Conservation (phyloP, 78 protist genomes). For the Goniomonas avonlea region DNA sequence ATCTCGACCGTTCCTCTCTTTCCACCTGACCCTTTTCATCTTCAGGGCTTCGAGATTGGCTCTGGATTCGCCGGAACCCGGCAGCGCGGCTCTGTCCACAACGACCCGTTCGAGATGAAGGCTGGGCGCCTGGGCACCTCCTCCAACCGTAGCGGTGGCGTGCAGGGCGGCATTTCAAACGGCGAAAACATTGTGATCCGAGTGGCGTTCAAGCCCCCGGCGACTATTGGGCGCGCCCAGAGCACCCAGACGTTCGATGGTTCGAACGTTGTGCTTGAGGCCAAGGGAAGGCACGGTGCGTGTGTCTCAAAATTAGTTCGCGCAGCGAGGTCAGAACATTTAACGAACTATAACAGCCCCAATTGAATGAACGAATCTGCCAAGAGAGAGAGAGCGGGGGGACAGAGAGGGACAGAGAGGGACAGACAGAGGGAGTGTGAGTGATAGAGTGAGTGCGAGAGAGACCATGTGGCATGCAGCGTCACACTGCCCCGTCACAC, state of each 20-base stretch:
- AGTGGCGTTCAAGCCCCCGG: constrained; percentile 70
- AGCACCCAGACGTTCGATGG: neutral
- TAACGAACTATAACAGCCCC: too few species aligned
- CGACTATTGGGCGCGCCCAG: constrained; percentile 58
- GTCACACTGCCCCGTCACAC: neutral
- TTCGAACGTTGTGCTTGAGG: too few species aligned
- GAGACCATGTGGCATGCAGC: neutral
- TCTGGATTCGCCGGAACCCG: constrained; percentile 53
- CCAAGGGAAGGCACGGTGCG: constrained; percentile 8
- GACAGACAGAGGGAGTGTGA: neutral
- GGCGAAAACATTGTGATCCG: constrained; percentile 47
- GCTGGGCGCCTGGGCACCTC: constrained; percentile 1
- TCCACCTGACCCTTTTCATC: too few species aligned
- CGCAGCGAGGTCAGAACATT: too few species aligned
- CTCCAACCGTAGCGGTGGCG: constrained; percentile 64
- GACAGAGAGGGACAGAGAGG: neutral
- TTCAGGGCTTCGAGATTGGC: constrained; percentile 62
- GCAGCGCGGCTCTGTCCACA: constrained; percentile 50
- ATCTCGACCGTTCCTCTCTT: too few species aligned
- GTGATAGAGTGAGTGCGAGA: neutral
- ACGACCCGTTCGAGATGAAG: constrained; percentile 40
- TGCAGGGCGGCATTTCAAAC: constrained; percentile 66
- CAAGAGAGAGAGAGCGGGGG: neutral
- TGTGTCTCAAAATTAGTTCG: too few species aligned
- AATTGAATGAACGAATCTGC: too few species aligned